Percentiles rank a stretch among this genome's conserved stretches.
These are phyloP conservation scores for Plasmodium berghei DNA, from an alignment of 169 alveolate genomes.

Conservation along the genomic window DNA sequence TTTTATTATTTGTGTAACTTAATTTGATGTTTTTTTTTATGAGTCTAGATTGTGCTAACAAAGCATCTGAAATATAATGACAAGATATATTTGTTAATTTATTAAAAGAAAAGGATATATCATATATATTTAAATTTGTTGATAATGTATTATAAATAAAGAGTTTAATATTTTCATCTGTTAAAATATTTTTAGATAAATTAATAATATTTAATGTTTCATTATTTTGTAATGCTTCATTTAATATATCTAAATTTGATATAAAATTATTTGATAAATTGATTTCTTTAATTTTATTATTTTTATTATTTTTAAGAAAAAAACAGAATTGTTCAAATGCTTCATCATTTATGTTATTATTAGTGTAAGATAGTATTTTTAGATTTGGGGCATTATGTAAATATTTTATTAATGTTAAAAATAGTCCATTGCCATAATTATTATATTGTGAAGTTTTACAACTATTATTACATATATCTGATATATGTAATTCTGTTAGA, in stretches of 20 bases:
- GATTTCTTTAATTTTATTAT: conserved; percentile 21
- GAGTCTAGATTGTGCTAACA: conserved; percentile 8
- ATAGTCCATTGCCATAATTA: neutral
- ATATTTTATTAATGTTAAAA: neutral
- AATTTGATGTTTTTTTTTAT: conserved; percentile 1
- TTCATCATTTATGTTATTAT: conserved; percentile 41
- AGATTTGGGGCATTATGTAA: conserved; percentile 13
- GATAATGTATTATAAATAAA: conserved; percentile 29
- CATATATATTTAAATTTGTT: conserved; percentile 17
- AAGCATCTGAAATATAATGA: conserved; percentile 27
- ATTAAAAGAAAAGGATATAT: conserved; percentile 26
- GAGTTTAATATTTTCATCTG: conserved; percentile 22
- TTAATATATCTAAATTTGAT: conserved; percentile 4
- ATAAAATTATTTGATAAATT: conserved; percentile 38
- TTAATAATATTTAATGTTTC: conserved; percentile 29
- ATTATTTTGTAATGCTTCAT: conserved; percentile 50
- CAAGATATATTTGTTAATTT: conserved; percentile 17
- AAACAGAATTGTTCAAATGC: conserved; percentile 18
- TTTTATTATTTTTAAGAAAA: conserved; percentile 20
- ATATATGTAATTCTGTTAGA: conserved; percentile 35
- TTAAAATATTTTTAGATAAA: conserved; percentile 25
- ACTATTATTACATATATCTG: neutral
- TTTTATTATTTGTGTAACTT: neutral
- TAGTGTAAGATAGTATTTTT: conserved; percentile 16
- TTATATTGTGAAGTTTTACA: neutral